Base-by-base conservation (phyloP, 116 monocot species). In the Phalaenopsis hybrid region DNA sequence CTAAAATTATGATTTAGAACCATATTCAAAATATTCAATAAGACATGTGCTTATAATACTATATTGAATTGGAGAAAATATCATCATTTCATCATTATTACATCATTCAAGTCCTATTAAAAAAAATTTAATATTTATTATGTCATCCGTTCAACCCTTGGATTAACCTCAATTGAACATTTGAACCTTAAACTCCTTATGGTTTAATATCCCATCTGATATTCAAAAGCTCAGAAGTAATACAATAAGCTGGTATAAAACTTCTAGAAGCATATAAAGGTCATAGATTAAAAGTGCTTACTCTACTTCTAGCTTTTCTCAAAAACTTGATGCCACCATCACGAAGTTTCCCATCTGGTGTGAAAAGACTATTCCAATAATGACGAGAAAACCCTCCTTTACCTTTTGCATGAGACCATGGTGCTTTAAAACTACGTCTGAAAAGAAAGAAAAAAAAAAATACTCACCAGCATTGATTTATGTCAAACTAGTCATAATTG, bases 241-340 rank as follows among this genome's bases (percentile, higher is more conserved):
- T 17, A 13, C 58, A 58, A 58, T 13, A 58, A 17, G 8, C 55
- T 55, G 55, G 15, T 55, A 55, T 15, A 55, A 55, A 55, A 7
- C 55, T 55, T 55, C 8, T 8, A 55, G 55, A 55, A 55, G 55
- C 55, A 55, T 65, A 65, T 5, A 6, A 48, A 48, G 48, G 6
- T 48, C 9, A 68, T 7, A 68, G 68, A 23, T 68, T 18, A 51
- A 4, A 44, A 74, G 49, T 80, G 25, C 89, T 84, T 89, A 92
- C 92, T 76, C 76, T 82, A 63, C 81, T 86, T 49, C 95, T 88
- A 37, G 88, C 91, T 86, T 87, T 95, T 79, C 91, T 91, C 21
- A 95, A 81, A 86, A 95, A 86, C 72, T 85, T 91, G 67, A 86
- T 82, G 11, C 89, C 91, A 61, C 91, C 90, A 81, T 95, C 89